Evolutionary conservation across 1,284 basidiomycete genomes (phyloP), one percentile per base, ranked within the genome.

Genomic region (Sanghuangporus weigelae): DNA sequence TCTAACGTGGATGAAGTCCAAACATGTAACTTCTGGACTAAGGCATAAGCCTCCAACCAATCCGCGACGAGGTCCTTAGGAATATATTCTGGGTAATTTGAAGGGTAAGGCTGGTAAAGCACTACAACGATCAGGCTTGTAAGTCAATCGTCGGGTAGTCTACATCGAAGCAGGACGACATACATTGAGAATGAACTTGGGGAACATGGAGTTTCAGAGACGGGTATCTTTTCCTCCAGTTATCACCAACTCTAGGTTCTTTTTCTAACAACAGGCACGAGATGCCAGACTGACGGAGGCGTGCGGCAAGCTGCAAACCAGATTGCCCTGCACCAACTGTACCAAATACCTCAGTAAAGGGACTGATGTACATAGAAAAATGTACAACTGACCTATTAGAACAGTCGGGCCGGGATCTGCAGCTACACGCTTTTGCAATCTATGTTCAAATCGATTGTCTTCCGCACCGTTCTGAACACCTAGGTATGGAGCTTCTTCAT

Each of bases 291-390:
- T 81, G 77, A 57, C 77, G 77, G 63, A 85, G 79, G 14, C 81
- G 75, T 14, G 84, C 81, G 10, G 81, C 83, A 10, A 79, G 67
- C 35, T 77, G 77, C 14, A 86, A 72, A 0, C 83, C 84, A 11
- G 76, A 79, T 67, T 86, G 84, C 1, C 83, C 83, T 3, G 73
- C 83, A 3, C 84, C 84, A 53, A 86, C 78, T 78, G 36, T 12
- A 31, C 31, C 54, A 35, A 4, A n/a, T 42, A 2, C 23, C 16
- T 23, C 14, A 58, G 7, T 12, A 63, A 35, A 39, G 19, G n/a
- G 11, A 42, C 26, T 31, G 26, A 31, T 31, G 31, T 19, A 49
- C n/a, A 50, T 26, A 16, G 16, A 49, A 21, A 19, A 39, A 50
- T 4, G 19, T 12, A 2, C 19, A n/a, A 51, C 71, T 62, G 23